Evolutionary conservation across 768 basidiomycete species (phyloP).

Genomic region (Suillus lakei): DNA sequence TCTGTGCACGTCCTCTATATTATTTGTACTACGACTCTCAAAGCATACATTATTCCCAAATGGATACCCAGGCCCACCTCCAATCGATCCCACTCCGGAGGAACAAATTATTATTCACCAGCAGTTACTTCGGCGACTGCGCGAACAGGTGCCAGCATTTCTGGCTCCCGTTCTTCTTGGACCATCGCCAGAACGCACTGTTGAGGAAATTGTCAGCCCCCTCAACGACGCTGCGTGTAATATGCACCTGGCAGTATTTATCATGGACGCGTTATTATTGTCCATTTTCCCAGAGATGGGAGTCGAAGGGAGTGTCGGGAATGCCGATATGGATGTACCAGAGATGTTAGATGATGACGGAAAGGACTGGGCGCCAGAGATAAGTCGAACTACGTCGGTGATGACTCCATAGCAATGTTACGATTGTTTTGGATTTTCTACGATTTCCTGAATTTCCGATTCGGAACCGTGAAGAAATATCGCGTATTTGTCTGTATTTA

Average conservation of each 20-base stretch:
- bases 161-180: constrained; percentile 58
- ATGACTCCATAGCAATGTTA: background rate
- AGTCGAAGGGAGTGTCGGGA: constrained; percentile 17
- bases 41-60: constrained; percentile 85
- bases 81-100: constrained; percentile 75
- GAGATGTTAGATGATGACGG: constrained; percentile 9
- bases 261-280: constrained; percentile 75
- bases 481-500: constrained; percentile 28
- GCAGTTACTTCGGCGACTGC: constrained; percentile 44
- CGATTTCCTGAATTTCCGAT: background rate
- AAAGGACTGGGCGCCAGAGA: constrained; percentile 1
- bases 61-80: constrained; percentile 80
- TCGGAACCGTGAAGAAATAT: background rate
- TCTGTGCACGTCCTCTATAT: constrained; percentile 55
- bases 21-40: constrained; percentile 55
- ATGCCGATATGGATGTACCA: background rate
- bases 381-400: background rate
- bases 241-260: constrained; percentile 71
- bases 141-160: constrained; percentile 42
- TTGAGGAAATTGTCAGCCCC: constrained; percentile 62
- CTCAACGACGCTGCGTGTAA: constrained; percentile 73
- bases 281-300: constrained; percentile 81
- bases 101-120: constrained; percentile 68
- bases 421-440: background rate
- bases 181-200: constrained; percentile 48